Conservation (phyloP, 345 rosid genomes). For the Ailanthus altissimus region DNA sequence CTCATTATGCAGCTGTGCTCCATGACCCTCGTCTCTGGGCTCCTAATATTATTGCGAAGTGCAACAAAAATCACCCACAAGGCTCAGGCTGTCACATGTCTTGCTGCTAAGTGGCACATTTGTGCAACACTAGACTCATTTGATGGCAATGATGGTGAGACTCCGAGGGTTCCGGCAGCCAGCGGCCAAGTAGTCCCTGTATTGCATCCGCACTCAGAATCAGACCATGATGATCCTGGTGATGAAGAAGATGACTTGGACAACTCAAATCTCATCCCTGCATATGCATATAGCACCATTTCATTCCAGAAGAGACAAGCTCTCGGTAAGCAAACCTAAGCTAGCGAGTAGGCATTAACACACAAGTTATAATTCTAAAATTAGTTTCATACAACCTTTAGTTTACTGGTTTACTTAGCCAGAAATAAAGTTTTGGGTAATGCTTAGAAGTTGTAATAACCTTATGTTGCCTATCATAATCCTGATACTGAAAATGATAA, state of each 20-base stretch:
- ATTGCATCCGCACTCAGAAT: conserved; percentile 28
- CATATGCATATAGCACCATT: conserved; percentile 68
- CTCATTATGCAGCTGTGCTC: conserved; percentile 66
- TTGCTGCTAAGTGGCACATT: conserved; percentile 93
- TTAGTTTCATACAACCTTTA: not conserved
- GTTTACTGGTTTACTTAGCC: not conserved
- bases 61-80: conserved; percentile 96
- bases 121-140: conserved; percentile 79
- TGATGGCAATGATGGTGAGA: conserved; percentile 63
- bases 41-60: conserved; percentile 69
- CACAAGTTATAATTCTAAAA: not conserved
- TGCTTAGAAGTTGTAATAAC: not conserved
- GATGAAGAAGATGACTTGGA: conserved; percentile 90
- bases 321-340: conserved; percentile 50
- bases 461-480: not conserved
- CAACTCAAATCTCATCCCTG: conserved; percentile 65
- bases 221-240: conserved; percentile 53
- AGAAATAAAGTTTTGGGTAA: not conserved
- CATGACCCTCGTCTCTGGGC: conserved; percentile 61
- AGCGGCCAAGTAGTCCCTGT: conserved; percentile 24
- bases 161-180: conserved; percentile 43
- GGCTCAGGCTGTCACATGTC: conserved; percentile 80
- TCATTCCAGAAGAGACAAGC: conserved; percentile 94
- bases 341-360: not conserved
- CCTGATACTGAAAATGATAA: not conserved